Base-by-base conservation (phyloP, 2,329 filamentous ascomycete species). In the Cyphellophora europaea region DNA sequence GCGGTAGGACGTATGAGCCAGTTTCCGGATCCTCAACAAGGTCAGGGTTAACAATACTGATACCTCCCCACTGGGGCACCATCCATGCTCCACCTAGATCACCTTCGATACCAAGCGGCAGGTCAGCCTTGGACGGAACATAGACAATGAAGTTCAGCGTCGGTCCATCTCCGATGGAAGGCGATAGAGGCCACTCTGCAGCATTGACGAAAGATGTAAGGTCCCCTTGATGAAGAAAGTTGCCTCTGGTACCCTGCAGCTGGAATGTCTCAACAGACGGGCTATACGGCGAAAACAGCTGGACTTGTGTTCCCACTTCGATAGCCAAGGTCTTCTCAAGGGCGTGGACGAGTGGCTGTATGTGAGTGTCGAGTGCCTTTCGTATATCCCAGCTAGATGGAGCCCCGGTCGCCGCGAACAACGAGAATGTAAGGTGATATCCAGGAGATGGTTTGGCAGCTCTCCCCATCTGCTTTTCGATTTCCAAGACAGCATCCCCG, bases 111-210 rank as follows among this genome's bases (percentile, higher is more conserved):
- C 73, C 48, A 19, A 82, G 60, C 10, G 77, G 78, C 3, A 69
- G 70, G 41, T 77, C 69, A 5, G 61, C 61, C 39, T 82, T 74
- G 38, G 84, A 77, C 5, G 88, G 86, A 5, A 93, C 77, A 52
- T 91, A 98, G 17, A 96, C 71, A 37, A 96, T 79, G 55, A 98
- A 96, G 60, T 98, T 96, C 53, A 98, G 79, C 0, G 91, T 98
- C 1, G 91, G 91, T 0, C 89, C 89, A 31, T 44, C 33, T 27
- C 88, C 91, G 47, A 98, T 96, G 37, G 86, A 94, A 1, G 89
- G 89, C 43, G 83, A 93, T 3, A 98, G 63, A 1, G 91, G 91
- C 91, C 91, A 98, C 62, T 98, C 91, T 2, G 91, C 91, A 2
- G 89, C 88, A 52, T 98, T 98, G 59, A 98, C 87, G 53, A 98